A percentile compares a stretch with the other conserved stretches of the same genome.
These are phyloP conservation scores for Talaromyces atroroseus DNA, from an alignment of 2,329 filamentous ascomycete genomes.

Conservation along the genomic window DNA sequence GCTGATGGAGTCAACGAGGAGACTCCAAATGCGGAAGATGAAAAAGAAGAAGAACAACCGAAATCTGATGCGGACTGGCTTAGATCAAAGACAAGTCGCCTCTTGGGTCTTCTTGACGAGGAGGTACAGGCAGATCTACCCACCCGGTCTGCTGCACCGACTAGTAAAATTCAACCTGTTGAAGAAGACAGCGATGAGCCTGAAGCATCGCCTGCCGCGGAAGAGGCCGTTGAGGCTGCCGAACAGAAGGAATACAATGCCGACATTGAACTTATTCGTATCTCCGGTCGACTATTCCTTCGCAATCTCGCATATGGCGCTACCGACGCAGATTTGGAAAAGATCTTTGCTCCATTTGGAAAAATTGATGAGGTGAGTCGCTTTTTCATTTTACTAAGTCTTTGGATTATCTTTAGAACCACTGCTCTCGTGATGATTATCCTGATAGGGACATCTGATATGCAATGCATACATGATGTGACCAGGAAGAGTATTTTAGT, in stretches of 20 bases:
- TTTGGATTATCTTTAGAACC: neutral
- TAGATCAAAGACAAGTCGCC: conserved; percentile 76
- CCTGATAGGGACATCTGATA: conserved; percentile 99
- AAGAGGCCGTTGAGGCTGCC: conserved; percentile 14
- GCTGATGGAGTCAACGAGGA: conserved; percentile 16
- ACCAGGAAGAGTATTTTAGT: conserved; percentile 92
- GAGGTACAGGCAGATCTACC: conserved; percentile 42
- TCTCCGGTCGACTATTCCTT: conserved; percentile 76
- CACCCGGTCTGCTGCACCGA: conserved; percentile 20
- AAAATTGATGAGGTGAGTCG: conserved; percentile 77
- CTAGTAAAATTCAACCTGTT: conserved; percentile 6
- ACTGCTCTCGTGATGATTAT: conserved; percentile 76
- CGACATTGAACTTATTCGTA: conserved; percentile 58
- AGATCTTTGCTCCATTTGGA: conserved; percentile 66
- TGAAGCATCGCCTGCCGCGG: conserved; percentile 4
- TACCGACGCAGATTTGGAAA: conserved; percentile 69
- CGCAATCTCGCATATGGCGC: conserved; percentile 81
- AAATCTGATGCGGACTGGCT: conserved; percentile 83
- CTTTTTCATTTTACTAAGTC: conserved; percentile 13
- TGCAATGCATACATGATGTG: conserved; percentile 75
- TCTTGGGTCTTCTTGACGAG: conserved; percentile 78
- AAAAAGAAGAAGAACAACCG: conserved; percentile 28
- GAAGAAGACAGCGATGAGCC: conserved; percentile 5
- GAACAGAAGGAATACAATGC: conserved; percentile 28
- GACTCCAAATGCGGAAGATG: conserved; percentile 14